phyloP scores from a whole-genome alignment of 2,329 filamentous ascomycete genomes.

The Pseudonectria buxi region DNA sequence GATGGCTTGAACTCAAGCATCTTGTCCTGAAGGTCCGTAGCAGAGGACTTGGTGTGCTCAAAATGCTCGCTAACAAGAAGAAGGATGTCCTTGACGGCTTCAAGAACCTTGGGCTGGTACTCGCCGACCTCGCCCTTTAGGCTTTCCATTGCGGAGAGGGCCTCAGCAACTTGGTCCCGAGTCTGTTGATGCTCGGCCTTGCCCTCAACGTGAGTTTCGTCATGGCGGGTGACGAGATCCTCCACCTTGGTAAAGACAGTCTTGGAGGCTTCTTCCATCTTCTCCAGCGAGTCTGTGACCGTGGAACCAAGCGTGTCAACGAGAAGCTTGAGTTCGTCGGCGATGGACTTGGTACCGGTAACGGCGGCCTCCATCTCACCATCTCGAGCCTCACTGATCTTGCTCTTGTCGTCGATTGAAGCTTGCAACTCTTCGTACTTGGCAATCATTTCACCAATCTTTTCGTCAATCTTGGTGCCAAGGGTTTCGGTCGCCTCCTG shows the following conservation, averaged over 20 bases:
- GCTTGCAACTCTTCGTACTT: conserved; percentile 86
- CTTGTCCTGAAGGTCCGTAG: conserved; percentile 48
- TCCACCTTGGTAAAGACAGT: conserved; percentile 80
- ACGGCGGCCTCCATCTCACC: conserved; percentile 67
- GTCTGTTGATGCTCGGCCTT: conserved; percentile 79
- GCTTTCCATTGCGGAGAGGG: conserved; percentile 64
- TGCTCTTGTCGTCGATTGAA: conserved; percentile 65
- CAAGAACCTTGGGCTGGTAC: conserved; percentile 81
- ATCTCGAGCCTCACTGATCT: conserved; percentile 66
- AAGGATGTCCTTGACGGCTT: conserved; percentile 80
- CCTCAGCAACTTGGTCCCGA: conserved; percentile 71
- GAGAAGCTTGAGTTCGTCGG: conserved; percentile 80
- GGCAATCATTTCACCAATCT: conserved; percentile 67
- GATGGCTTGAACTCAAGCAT: conserved; percentile 56
- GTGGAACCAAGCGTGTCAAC: conserved; percentile 78
- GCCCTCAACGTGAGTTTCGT: conserved; percentile 65
- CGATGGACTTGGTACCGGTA: conserved; percentile 66
- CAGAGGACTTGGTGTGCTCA: conserved; percentile 71
- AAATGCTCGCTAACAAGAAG: conserved; percentile 78
- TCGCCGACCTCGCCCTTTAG: conserved; percentile 75
- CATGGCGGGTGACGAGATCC: conserved; percentile 66
- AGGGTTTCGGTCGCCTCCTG: conserved; percentile 50
- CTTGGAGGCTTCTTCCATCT: conserved; percentile 80
- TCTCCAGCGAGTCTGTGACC: conserved; percentile 76
- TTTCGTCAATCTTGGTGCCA: conserved; percentile 52